Percentiles rank a stretch among this genome's conserved stretches.
Evolutionary conservation across 2,329 filamentous ascomycete genomes (phyloP).

Genomic region (Raffaelea albimanens): DNA sequence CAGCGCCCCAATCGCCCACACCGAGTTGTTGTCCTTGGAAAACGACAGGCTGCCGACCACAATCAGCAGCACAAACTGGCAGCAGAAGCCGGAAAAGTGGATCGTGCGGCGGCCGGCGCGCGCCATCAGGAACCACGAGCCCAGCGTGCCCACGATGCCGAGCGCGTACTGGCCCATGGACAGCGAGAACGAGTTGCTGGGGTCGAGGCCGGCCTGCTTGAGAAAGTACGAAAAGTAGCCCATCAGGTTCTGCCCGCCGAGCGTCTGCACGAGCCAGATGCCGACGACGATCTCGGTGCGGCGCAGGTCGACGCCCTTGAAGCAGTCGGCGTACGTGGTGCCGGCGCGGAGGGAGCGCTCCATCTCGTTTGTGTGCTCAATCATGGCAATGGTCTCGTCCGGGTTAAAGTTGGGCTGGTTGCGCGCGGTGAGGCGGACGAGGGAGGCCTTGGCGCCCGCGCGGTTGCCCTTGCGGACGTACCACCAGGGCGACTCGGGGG

Average conservation of each 20-base stretch:
- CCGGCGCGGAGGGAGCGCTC: not conserved
- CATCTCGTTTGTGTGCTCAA: no score
- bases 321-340: not conserved
- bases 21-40: not conserved
- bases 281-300: not conserved
- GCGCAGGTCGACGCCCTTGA: not conserved
- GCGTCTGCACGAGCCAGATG: not conserved
- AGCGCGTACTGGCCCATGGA: conserved; percentile 39
- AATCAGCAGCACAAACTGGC: not conserved
- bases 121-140: conserved; percentile 40
- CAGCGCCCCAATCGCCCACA: not conserved
- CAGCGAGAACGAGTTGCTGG: conserved; percentile 26
- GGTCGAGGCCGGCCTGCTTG: conserved; percentile 31
- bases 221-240: conserved; percentile 33
- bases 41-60: not conserved
- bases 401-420: no score
- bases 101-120: conserved; percentile 39
- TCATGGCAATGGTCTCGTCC: no score
- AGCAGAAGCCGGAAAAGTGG: conserved; percentile 9
- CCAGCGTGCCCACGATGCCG: conserved; percentile 39
- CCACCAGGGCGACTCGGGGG: no score
- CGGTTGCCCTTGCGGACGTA: no score
- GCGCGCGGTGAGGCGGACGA: no score
- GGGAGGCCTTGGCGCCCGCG: no score
- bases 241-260: conserved; percentile 24